Evolutionary conservation across 371 early-diverging fungal genomes (phyloP).

Genomic region (Apophysomyces variabilis): DNA sequence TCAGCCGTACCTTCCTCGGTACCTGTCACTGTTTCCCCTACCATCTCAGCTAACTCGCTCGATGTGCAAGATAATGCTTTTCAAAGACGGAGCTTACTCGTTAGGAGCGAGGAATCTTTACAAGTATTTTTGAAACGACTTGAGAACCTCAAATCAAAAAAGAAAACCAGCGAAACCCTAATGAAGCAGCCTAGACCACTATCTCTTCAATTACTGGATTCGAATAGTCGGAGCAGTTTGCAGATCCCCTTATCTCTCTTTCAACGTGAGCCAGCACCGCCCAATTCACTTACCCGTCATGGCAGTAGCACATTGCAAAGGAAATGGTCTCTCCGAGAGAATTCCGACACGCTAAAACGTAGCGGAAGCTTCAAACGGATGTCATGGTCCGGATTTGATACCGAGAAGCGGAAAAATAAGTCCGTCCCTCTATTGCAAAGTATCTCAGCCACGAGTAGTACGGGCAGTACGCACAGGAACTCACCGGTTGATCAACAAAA

Average conservation of each 20-base stretch:
- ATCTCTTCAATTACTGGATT: no score
- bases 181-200: neutral
- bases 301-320: neutral
- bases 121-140: neutral
- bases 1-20: neutral
- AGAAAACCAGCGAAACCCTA: neutral
- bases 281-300: neutral
- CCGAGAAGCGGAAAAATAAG: neutral
- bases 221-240: no score
- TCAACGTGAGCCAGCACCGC: neutral
- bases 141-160: conserved; percentile 1
- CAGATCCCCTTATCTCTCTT: no score
- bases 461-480: no score
- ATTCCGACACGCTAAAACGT: neutral
- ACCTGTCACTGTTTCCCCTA: neutral
- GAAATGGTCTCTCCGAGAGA: conserved; percentile 1
- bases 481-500: neutral
- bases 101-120: conserved; percentile 2
- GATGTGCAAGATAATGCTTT: neutral
- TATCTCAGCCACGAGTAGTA: neutral
- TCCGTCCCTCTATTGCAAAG: neutral
- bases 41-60: neutral
- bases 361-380: neutral
- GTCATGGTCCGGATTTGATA: conserved; percentile 5
- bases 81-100: conserved; percentile 4